Base-by-base conservation (phyloP, 2,329 filamentous ascomycete species). In the Sclerotiophoma versabilis region DNA sequence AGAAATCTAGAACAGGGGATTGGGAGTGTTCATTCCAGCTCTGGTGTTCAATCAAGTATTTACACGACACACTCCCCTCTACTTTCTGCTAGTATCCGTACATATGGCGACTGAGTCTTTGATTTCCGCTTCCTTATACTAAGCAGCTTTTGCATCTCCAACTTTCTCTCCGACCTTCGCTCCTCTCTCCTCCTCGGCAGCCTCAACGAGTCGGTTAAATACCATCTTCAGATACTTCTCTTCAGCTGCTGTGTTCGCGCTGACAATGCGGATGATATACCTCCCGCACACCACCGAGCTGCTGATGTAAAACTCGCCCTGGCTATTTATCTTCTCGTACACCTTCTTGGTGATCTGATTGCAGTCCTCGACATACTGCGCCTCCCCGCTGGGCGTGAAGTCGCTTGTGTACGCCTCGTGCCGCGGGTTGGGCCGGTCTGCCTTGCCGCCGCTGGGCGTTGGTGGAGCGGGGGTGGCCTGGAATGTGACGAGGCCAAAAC, bases 401-500 rank as follows among this genome's bases (percentile, higher is more conserved):
- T 69, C 69, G 44, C 75, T 74, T 17, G 61, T 42, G 29, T 70
- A 70, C 15, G 68, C 64, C 22, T 73, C 73, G 34, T 74, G 68
- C 6, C 49, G 52, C 0, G 72, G 64, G 47, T 75, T 60, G 0
- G 73, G 57, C 2, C 63, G 32, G 25, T 62, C 59, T 3, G 68
- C 68, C 46, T 29, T 54, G 2, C 53, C 41, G 12, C 39, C 53
- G 23, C 44, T 46, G 44, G 26, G 59, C 27, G 30, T 23, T 5
- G 70, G 68, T 8, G 27, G 33, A 4, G 11, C 3, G 17, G 52
- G 46, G 9, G 64, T 68, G 19, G 93, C 77, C 2, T 86, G 83
- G 62, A 97, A 86, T 1, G 93, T 91, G 0, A 91, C 97, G 45
- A 98, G 81, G 1, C 87, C 91, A 68, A 96, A 97, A 0, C 81